These are phyloP conservation scores for Kickxella alabastrina DNA, from an alignment of 192 early-diverging fungal genomes.

Conservation along the genomic window DNA sequence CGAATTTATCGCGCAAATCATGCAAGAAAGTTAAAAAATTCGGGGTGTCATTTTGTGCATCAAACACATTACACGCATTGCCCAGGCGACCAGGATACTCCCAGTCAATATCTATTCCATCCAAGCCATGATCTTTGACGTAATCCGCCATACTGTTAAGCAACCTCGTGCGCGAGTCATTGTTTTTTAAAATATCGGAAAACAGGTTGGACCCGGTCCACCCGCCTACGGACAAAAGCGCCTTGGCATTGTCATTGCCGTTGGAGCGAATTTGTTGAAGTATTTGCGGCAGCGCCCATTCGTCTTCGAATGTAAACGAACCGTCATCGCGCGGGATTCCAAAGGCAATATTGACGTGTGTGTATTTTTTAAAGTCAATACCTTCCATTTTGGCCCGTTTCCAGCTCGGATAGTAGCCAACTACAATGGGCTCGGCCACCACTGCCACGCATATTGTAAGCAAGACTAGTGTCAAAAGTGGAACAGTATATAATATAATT, in stretches of 20 bases:
- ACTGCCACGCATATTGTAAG: not conserved
- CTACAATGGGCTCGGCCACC: constrained; percentile 8
- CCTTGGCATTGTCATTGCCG: constrained; percentile 49
- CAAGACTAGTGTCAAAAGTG: not conserved
- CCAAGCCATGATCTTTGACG: constrained; percentile 48
- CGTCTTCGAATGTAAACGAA: constrained; percentile 30
- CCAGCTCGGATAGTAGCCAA: constrained; percentile 47
- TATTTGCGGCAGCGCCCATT: constrained; percentile 38
- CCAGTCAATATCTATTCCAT: constrained; percentile 73
- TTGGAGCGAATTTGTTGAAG: constrained; percentile 53
- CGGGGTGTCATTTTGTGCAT: constrained; percentile 56
- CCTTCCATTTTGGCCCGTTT: constrained; percentile 18
- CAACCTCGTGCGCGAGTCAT: constrained; percentile 27
- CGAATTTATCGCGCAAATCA: constrained; percentile 51
- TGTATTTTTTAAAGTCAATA: constrained; percentile 53
- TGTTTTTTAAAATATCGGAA: constrained; percentile 44
- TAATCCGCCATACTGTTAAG: constrained; percentile 45
- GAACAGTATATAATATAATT: constrained; percentile 6
- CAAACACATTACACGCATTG: constrained; percentile 39
- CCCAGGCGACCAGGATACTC: constrained; percentile 64
- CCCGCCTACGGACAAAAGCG: constrained; percentile 63
- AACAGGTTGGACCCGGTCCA: constrained; percentile 59
- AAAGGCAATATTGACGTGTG: constrained; percentile 69
- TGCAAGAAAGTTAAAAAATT: constrained; percentile 62
- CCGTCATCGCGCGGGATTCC: constrained; percentile 42